phyloP scores from a whole-genome alignment of 495 filamentous ascomycete species.

The Echria macrotheca region DNA sequence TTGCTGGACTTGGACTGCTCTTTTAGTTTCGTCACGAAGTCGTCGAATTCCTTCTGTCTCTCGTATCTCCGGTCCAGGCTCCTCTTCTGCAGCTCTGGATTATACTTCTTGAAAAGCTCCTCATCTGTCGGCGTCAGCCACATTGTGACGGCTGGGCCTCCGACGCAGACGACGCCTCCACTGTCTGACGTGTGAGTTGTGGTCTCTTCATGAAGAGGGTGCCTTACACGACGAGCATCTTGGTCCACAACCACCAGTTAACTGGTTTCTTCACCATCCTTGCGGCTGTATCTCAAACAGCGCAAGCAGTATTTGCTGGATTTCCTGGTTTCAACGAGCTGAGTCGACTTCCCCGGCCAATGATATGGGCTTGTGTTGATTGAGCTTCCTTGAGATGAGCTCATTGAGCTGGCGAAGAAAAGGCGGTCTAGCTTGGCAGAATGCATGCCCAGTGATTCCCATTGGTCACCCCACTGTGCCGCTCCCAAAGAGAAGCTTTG shows the following conservation, averaged over 20 bases:
- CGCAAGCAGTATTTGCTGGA: too few relatives aligned
- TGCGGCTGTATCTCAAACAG: neutral
- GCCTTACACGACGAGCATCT: conserved; percentile 29
- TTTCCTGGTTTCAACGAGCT: too few relatives aligned
- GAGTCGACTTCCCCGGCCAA: too few relatives aligned
- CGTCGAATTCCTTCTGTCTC: conserved; percentile 76
- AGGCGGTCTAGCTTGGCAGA: neutral
- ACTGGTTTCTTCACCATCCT: conserved; percentile 28
- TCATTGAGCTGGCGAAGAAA: neutral
- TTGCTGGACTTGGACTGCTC: conserved; percentile 87
- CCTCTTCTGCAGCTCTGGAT: conserved; percentile 82
- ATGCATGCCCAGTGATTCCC: neutral
- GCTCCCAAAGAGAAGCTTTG: too few relatives aligned
- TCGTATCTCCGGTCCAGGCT: conserved; percentile 68
- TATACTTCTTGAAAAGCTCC: conserved; percentile 87
- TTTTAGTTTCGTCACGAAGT: conserved; percentile 78
- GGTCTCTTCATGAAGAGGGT: neutral
- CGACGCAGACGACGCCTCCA: conserved; percentile 61
- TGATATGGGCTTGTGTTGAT: too few relatives aligned
- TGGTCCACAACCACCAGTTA: conserved; percentile 36
- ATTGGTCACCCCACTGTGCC: too few relatives aligned
- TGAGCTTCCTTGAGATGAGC: too few relatives aligned
- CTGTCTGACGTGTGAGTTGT: conserved; percentile 49
- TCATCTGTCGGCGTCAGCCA: conserved; percentile 83
- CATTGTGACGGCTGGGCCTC: conserved; percentile 78